These are phyloP conservation scores for Onygenales sp. DNA, from an alignment of 2,329 filamentous ascomycete genomes.

Conservation along the genomic window DNA sequence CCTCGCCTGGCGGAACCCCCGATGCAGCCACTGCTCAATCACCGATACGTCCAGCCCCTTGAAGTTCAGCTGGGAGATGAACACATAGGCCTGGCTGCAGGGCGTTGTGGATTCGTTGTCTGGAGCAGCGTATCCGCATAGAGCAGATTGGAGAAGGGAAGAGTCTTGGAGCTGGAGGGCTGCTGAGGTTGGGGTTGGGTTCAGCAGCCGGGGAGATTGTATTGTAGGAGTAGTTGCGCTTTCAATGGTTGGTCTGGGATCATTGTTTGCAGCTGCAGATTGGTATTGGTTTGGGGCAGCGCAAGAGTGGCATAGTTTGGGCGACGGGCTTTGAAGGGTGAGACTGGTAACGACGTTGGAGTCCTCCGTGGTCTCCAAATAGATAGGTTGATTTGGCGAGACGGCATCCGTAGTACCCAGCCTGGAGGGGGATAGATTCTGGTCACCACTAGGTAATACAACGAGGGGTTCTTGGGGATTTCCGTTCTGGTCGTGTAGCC, in stretches of 20 bases:
- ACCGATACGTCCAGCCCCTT: background rate
- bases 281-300: no score
- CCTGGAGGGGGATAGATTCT: background rate
- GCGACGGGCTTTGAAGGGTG: no score
- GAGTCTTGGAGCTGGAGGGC: no score
- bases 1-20: background rate
- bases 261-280: no score
- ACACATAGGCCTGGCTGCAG: background rate
- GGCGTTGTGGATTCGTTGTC: background rate
- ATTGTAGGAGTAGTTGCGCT: background rate
- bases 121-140: no score
- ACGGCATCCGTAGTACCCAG: background rate
- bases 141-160: no score
- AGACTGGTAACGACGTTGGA: no score
- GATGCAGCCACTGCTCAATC: background rate
- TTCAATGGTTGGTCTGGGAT: no score
- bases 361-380: no score
- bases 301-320: no score
- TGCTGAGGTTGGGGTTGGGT: no score
- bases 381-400: no score
- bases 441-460: background rate
- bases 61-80: constrained; percentile 1
- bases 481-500: background rate
- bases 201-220: background rate
- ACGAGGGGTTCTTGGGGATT: background rate